Evolutionary conservation across 2,329 filamentous ascomycete species (phyloP).

Genomic region (Pseudodiploospora longispora): DNA sequence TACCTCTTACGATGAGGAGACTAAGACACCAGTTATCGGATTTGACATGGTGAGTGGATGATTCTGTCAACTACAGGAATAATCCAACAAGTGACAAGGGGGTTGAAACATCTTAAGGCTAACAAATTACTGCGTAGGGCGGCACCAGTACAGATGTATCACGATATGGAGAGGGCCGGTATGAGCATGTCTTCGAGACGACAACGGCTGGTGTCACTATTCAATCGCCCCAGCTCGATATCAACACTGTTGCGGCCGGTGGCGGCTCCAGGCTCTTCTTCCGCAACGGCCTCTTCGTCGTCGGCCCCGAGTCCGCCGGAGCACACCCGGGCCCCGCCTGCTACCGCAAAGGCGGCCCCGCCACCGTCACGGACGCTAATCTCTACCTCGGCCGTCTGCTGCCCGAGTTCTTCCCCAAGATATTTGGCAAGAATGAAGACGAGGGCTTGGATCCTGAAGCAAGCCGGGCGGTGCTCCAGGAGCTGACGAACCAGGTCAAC

Average conservation of each 20-base stretch:
- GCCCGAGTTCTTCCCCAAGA: conserved; percentile 90
- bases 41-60: conserved; percentile 66
- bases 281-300: conserved; percentile 81
- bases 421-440: conserved; percentile 85
- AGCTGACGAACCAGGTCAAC: conserved; percentile 72
- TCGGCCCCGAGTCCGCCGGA: conserved; percentile 81
- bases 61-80: conserved; percentile 7
- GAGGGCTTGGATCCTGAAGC: conserved; percentile 69
- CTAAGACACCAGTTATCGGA: conserved; percentile 79
- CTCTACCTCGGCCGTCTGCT: conserved; percentile 75
- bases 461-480: conserved; percentile 66
- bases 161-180: conserved; percentile 73
- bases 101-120: too few relatives aligned
- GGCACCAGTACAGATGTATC: conserved; percentile 90
- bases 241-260: conserved; percentile 89
- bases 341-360: conserved; percentile 80
- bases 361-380: conserved; percentile 92
- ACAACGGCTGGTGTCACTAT: conserved; percentile 92
- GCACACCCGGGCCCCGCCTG: conserved; percentile 87
- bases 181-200: conserved; percentile 91
- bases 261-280: conserved; percentile 81
- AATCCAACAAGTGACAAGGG: too few relatives aligned
- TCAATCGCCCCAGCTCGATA: conserved; percentile 84
- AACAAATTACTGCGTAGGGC: conserved; percentile 32
- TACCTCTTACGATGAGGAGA: conserved; percentile 79